A percentile compares a stretch with the other conserved stretches of the same genome.
Conservation (phyloP, 2,329 filamentous ascomycete species). For the Pseudogymnoascus sp. region DNA sequence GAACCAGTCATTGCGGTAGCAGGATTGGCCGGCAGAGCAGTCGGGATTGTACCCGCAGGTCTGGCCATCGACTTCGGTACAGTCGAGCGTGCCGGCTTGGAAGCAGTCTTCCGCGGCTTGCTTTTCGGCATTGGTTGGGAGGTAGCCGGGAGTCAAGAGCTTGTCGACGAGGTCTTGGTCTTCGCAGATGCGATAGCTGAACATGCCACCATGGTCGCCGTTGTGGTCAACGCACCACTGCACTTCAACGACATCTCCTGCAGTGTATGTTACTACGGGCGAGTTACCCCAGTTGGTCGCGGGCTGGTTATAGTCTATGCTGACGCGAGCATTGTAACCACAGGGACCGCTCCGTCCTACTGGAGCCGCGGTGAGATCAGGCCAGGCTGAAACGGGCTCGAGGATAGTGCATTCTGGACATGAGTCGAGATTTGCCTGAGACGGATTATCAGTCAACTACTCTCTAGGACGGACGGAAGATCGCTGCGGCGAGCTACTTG, state of each 20-base stretch:
- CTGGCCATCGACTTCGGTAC: constrained; percentile 43
- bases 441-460: neutral
- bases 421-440: constrained; percentile 38
- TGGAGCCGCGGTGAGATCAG: constrained; percentile 36
- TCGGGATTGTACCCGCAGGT: constrained; percentile 41
- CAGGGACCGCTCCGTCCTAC: constrained; percentile 43
- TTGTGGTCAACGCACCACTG: constrained; percentile 50
- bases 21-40: constrained; percentile 35
- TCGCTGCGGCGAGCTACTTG: neutral
- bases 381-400: constrained; percentile 44
- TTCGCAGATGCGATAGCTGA: constrained; percentile 45
- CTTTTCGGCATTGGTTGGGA: constrained; percentile 44
- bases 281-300: constrained; percentile 30
- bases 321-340: constrained; percentile 45
- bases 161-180: constrained; percentile 43
- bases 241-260: constrained; percentile 40
- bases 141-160: constrained; percentile 38
- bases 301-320: constrained; percentile 33
- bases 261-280: constrained; percentile 36
- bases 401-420: constrained; percentile 48
- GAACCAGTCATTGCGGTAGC: constrained; percentile 46
- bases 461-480: neutral
- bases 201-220: constrained; percentile 50
- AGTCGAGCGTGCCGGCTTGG: constrained; percentile 37
- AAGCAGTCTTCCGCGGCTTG: constrained; percentile 47